Evolutionary conservation across 192 early-diverging fungal genomes (phyloP).

Genomic region (Backusella tarrabulga): DNA sequence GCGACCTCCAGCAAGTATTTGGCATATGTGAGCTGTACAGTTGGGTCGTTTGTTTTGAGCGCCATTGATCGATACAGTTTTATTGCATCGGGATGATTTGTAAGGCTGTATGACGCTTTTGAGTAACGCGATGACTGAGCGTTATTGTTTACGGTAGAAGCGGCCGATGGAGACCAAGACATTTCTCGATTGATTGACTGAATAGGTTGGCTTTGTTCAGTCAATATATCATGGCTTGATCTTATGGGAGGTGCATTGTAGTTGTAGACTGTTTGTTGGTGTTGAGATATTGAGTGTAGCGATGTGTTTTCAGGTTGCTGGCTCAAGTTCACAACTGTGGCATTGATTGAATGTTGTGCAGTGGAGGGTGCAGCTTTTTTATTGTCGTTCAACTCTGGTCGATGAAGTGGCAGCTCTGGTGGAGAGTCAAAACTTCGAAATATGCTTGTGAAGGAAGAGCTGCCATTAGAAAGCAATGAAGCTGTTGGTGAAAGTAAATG

Average conservation of each 20-base stretch:
- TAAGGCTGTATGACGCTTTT: conserved; percentile 27
- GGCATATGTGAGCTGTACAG: conserved; percentile 72
- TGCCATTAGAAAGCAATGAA: background rate
- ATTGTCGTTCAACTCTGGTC: background rate
- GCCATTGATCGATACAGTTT: conserved; percentile 74
- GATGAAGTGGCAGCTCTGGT: background rate
- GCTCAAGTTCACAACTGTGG: background rate
- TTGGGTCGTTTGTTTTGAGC: conserved; percentile 73
- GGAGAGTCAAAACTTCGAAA: background rate
- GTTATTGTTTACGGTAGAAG: background rate
- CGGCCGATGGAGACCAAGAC: background rate
- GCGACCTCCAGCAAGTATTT: conserved; percentile 75
- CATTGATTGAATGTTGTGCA: conserved; percentile 6
- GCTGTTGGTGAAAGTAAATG: background rate
- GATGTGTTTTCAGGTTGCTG: background rate
- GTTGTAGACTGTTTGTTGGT: background rate
- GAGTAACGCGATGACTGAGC: conserved; percentile 7
- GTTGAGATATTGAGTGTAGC: background rate
- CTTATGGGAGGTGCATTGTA: background rate
- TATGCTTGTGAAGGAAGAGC: background rate
- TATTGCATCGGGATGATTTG: conserved; percentile 36
- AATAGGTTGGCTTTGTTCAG: background rate
- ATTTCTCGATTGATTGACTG: background rate
- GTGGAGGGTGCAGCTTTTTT: background rate
- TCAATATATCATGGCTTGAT: conserved; percentile 1